phyloP scores from a whole-genome alignment of 176 grass and related monocot species.

The Cymbopogon citratus region DNA sequence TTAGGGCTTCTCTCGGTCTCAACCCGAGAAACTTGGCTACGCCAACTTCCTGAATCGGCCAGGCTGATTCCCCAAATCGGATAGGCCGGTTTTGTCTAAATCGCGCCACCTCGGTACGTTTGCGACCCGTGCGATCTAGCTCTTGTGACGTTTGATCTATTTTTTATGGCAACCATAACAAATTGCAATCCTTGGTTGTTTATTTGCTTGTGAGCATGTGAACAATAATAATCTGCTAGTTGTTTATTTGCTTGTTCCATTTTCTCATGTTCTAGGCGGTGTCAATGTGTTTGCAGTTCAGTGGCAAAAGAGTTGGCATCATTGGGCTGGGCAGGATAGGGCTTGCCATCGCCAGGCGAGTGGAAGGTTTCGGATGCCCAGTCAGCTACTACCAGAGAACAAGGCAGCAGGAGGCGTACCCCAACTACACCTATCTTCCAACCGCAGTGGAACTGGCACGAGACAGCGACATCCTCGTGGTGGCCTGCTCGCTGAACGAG shows the following conservation, averaged over 20 bases:
- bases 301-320: constrained; percentile 84
- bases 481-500: constrained; percentile 62
- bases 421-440: constrained; percentile 51
- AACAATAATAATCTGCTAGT: too few species aligned
- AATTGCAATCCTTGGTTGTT: too few species aligned
- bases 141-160: too few species aligned
- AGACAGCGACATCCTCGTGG: constrained; percentile 59
- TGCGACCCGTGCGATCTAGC: too few species aligned
- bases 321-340: constrained; percentile 85
- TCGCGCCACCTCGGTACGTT: too few species aligned
- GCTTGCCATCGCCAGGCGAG: constrained; percentile 52
- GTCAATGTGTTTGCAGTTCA: constrained; percentile 47
- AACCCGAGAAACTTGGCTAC: too few species aligned
- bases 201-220: too few species aligned
- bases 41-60: too few species aligned
- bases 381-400: constrained; percentile 65
- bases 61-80: too few species aligned
- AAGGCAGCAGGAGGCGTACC: constrained; percentile 31
- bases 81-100: too few species aligned
- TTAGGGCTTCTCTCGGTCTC: too few species aligned
- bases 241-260: not conserved
- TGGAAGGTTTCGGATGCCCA: constrained; percentile 66
- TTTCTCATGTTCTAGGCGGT: not conserved
- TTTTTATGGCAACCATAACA: too few species aligned
- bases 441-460: constrained; percentile 43